Percentiles rank a stretch among this genome's conserved stretches.
Evolutionary conservation across 495 filamentous ascomycete genomes (phyloP).

Genomic region (Aspergillus asperescens): DNA sequence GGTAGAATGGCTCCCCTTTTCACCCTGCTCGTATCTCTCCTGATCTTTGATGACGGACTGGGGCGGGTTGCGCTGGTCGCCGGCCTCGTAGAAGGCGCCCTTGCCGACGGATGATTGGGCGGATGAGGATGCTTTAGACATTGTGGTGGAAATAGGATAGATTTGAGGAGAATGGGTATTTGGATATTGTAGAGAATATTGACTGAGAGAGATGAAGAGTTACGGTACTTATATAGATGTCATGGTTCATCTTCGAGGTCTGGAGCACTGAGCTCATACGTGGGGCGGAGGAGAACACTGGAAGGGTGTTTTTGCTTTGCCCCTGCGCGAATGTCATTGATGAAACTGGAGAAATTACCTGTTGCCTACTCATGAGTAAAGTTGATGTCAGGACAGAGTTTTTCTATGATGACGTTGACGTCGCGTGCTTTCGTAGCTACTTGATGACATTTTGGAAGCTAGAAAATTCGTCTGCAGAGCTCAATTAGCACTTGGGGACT

Average conservation of each 20-base stretch:
- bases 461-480: too few species aligned
- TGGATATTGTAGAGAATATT: not conserved
- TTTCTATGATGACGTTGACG: not conserved
- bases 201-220: not conserved
- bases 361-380: not conserved
- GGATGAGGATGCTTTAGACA: conserved; percentile 4
- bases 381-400: not conserved
- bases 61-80: conserved; percentile 66
- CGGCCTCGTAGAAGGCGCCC: conserved; percentile 52
- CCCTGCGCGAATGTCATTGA: not conserved
- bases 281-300: not conserved
- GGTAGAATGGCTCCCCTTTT: conserved; percentile 57
- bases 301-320: not conserved
- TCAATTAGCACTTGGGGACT: too few species aligned
- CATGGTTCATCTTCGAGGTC: not conserved
- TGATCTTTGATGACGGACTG: conserved; percentile 49
- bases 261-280: conserved; percentile 15
- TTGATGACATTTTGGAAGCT: too few species aligned
- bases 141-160: conserved; percentile 6
- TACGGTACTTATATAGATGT: not conserved
- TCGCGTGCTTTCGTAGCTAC: not conserved
- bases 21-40: conserved; percentile 62
- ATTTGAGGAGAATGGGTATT: not conserved
- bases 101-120: conserved; percentile 42
- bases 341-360: not conserved